Evolutionary conservation across 2,329 filamentous ascomycete genomes (phyloP).

Genomic region (Penicillium hordei): DNA sequence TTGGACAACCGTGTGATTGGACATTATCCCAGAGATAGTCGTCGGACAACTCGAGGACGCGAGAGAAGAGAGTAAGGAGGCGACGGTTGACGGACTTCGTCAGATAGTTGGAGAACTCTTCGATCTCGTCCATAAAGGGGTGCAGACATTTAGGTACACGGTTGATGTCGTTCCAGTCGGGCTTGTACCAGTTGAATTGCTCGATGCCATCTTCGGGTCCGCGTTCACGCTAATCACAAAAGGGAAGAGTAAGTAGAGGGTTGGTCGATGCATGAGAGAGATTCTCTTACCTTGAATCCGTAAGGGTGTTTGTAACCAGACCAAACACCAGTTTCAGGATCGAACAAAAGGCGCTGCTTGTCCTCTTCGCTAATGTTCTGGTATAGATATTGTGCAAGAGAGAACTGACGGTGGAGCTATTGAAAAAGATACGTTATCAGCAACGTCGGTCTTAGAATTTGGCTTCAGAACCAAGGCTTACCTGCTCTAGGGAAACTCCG

Average conservation of each 20-base stretch:
- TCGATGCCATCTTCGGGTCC: slow-evolving; percentile 52
- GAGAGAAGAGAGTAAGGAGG: slow-evolving; percentile 44
- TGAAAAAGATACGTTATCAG: not conserved
- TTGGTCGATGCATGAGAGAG: not conserved
- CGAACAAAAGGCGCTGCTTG: slow-evolving; percentile 50
- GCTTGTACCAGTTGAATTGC: slow-evolving; percentile 56
- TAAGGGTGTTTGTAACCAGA: slow-evolving; percentile 54
- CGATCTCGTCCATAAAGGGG: slow-evolving; percentile 54
- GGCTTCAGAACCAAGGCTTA: not conserved
- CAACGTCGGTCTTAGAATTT: not conserved
- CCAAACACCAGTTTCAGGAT: slow-evolving; percentile 51
- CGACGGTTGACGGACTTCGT: slow-evolving; percentile 50
- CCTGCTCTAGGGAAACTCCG: slow-evolving; percentile 50
- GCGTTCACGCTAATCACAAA: slow-evolving; percentile 39
- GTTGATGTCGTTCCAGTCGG: slow-evolving; percentile 46
- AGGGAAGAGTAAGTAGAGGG: not conserved
- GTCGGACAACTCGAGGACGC: slow-evolving; percentile 48
- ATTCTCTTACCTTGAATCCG: slow-evolving; percentile 43
- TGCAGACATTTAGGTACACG: slow-evolving; percentile 48
- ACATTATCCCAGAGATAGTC: slow-evolving; percentile 48
- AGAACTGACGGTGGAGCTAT: slow-evolving; percentile 52
- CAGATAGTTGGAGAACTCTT: slow-evolving; percentile 49
- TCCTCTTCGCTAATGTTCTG: slow-evolving; percentile 52
- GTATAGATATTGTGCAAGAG: slow-evolving; percentile 53
- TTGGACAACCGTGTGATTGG: slow-evolving; percentile 45